Evolutionary conservation across 768 basidiomycete genomes (phyloP).

Genomic region (Infundibulicybe gibba): DNA sequence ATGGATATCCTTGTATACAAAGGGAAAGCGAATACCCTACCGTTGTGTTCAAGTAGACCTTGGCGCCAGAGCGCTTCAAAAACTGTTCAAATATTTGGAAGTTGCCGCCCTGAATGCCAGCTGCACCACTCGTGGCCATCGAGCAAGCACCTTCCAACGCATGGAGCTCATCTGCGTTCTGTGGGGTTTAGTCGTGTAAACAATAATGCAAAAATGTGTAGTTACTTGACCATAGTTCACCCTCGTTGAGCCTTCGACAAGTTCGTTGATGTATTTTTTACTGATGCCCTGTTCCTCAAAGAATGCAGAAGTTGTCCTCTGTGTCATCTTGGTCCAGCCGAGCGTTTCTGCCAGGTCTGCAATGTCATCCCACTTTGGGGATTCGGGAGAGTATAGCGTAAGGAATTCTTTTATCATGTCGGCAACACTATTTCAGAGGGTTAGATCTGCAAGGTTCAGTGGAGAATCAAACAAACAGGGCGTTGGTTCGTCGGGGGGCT

Average conservation of each 20-base stretch:
- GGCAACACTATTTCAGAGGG: conserved; percentile 44
- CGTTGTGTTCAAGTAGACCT: conserved; percentile 64
- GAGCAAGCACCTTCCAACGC: conserved; percentile 70
- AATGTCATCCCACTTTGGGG: conserved; percentile 64
- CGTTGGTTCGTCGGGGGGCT: conserved; percentile 54
- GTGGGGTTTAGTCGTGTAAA: conserved; percentile 1
- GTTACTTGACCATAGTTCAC: conserved; percentile 81
- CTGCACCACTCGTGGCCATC: conserved; percentile 69
- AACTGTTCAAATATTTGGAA: conserved; percentile 83
- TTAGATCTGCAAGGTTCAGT: not conserved
- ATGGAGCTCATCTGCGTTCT: conserved; percentile 73
- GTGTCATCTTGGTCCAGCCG: conserved; percentile 45
- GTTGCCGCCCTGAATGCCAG: conserved; percentile 74
- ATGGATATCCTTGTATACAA: not conserved
- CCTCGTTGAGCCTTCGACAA: conserved; percentile 76
- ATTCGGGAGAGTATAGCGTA: conserved; percentile 47
- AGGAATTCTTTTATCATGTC: conserved; percentile 49
- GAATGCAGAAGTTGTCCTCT: conserved; percentile 54
- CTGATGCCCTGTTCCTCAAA: conserved; percentile 52
- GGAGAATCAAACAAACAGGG: conserved; percentile 37
- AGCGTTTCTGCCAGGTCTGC: conserved; percentile 48
- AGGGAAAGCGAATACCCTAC: conserved; percentile 31
- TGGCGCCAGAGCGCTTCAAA: conserved; percentile 64
- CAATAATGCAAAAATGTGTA: not conserved
- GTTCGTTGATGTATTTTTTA: conserved; percentile 59